Conservation (phyloP, 2,329 filamentous ascomycete species). For the Drechmeria coniospora region DNA sequence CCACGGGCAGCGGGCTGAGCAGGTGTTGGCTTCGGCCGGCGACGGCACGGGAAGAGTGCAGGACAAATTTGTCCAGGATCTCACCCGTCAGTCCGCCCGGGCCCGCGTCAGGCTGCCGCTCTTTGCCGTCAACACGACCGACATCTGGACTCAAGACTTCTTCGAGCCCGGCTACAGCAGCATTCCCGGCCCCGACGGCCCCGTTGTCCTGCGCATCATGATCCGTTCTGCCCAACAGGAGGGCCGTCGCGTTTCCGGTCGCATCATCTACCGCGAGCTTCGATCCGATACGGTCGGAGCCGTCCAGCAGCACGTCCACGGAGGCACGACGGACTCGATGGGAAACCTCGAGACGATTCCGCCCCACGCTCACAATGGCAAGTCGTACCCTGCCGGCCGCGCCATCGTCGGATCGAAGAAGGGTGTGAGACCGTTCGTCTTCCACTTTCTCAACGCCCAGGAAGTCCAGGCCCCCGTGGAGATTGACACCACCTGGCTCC, state of each 20-base stretch:
- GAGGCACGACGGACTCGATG: conserved; percentile 8
- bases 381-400: conserved; percentile 9
- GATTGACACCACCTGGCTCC: conserved; percentile 13
- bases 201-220: conserved; percentile 17
- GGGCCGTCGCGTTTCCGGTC: conserved; percentile 11
- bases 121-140: conserved; percentile 9
- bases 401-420: conserved; percentile 7
- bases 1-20: conserved; percentile 14
- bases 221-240: conserved; percentile 12
- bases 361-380: conserved; percentile 10
- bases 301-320: conserved; percentile 10
- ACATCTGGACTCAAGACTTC: conserved; percentile 24
- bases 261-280: conserved; percentile 17
- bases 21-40: conserved; percentile 11
- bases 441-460: conserved; percentile 16
- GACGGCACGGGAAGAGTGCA: conserved; percentile 3
- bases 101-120: conserved; percentile 9
- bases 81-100: conserved; percentile 4
- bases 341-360: conserved; percentile 24
- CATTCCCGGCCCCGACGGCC: conserved; percentile 20
- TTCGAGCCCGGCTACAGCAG: conserved; percentile 22
- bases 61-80: conserved; percentile 7
- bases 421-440: conserved; percentile 6
- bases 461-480: conserved; percentile 17
- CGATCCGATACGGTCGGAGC: conserved; percentile 15